A percentile compares a stretch with the other conserved stretches of the same genome.
Conservation (phyloP, 441 rosid genomes). For the Macaranga tanarius region DNA sequence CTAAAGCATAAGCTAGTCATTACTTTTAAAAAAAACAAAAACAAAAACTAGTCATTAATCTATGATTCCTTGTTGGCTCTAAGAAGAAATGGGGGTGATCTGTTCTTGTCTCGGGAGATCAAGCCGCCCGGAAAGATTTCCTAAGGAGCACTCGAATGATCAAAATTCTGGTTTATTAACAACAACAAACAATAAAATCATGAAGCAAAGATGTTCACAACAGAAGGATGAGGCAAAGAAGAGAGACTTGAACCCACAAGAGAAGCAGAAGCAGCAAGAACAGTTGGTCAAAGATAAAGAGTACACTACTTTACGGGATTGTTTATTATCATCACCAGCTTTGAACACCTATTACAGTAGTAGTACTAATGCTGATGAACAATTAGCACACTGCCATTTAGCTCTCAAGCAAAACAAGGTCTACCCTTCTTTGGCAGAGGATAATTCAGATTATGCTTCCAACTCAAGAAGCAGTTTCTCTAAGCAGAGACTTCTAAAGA, state of each 20-base stretch:
- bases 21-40: too few relatives aligned
- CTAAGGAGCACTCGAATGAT: not conserved
- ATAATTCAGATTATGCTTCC: conserved; percentile 5
- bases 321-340: conserved; percentile 35
- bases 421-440: conserved; percentile 19
- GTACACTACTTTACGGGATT: conserved; percentile 31
- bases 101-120: conserved; percentile 11
- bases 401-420: conserved; percentile 27
- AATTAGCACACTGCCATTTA: conserved; percentile 7
- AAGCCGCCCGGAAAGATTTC: not conserved
- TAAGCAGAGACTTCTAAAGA: conserved; percentile 17
- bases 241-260: conserved; percentile 4
- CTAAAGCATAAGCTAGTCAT: not conserved
- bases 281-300: not conserved
- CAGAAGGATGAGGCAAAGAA: not conserved
- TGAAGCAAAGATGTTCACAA: conserved; percentile 19
- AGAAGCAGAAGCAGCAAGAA: conserved; percentile 15
- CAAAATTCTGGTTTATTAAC: not conserved
- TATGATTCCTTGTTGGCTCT: not conserved
- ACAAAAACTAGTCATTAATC: too few relatives aligned
- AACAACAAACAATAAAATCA: not conserved
- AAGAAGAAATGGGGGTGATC: conserved; percentile 28
- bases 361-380: conserved; percentile 22
- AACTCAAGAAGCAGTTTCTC: conserved; percentile 21
- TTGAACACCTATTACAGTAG: conserved; percentile 5